Percentiles rank a stretch among this genome's conserved stretches.
phyloP scores from a whole-genome alignment of 208 protist genomes.

The Acanthamoeba royreba region DNA sequence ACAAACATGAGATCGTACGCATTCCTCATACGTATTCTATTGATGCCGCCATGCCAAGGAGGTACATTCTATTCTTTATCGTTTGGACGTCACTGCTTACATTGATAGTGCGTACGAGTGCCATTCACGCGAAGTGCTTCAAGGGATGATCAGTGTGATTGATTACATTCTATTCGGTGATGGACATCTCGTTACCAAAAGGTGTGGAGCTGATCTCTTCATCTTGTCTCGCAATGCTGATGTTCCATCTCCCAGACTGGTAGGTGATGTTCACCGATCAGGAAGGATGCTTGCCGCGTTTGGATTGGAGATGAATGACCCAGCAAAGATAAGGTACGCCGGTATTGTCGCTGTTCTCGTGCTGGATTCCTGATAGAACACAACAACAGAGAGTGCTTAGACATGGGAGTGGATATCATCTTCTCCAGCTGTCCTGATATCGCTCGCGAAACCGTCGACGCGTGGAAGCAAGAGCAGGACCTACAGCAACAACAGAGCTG shows the following conservation, averaged over 20 bases:
- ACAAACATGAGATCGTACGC: not conserved
- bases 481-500: no score
- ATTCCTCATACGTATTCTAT: not conserved
- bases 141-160: no score
- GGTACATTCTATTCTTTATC: no score
- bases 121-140: no score
- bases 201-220: not conserved
- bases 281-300: not conserved
- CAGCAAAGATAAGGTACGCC: not conserved
- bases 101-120: no score
- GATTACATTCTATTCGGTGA: no score
- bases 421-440: not conserved
- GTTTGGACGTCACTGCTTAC: not conserved
- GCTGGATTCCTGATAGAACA: not conserved
- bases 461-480: not conserved
- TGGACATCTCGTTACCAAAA: no score
- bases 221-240: not conserved
- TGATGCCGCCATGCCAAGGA: not conserved
- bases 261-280: not conserved
- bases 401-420: constrained; percentile 30
- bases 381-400: not conserved
- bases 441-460: not conserved
- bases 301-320: not conserved
- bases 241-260: not conserved
- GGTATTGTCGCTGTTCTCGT: not conserved